Percentiles rank a stretch among this genome's conserved stretches.
Evolutionary conservation across 192 early-diverging fungal genomes (phyloP).

Genomic region (Allomyces javanicus): DNA sequence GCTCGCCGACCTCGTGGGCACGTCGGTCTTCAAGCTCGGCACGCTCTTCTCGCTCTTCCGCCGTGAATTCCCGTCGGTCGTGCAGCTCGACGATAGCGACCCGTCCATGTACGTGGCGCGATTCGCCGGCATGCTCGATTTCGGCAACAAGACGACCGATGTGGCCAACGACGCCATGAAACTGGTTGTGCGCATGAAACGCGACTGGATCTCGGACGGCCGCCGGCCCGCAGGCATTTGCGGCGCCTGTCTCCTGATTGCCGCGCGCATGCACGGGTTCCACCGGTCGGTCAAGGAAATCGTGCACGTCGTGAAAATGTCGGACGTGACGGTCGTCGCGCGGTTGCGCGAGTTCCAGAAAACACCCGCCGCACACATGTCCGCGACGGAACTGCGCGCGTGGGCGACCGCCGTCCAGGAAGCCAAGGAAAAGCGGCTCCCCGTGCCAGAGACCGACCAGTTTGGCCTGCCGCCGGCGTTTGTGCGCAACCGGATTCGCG

Average conservation of each 20-base stretch:
- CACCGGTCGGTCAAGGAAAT: conserved; percentile 63
- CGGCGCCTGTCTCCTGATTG: conserved; percentile 73
- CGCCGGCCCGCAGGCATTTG: conserved; percentile 85
- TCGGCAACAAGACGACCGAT: conserved; percentile 63
- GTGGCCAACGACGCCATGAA: conserved; percentile 63
- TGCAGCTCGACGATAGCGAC: conserved; percentile 52
- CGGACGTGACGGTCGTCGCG: conserved; percentile 60
- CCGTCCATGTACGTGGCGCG: conserved; percentile 81
- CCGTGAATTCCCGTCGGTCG: conserved; percentile 31
- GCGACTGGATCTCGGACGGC: conserved; percentile 83
- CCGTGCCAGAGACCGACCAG: no score
- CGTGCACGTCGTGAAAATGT: conserved; percentile 74
- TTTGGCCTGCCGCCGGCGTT: not conserved
- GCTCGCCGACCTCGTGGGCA: conserved; percentile 67
- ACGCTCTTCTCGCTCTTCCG: conserved; percentile 61
- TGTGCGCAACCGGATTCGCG: not conserved
- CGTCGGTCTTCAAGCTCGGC: conserved; percentile 76
- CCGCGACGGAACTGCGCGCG: not conserved
- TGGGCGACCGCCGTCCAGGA: not conserved
- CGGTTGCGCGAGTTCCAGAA: conserved; percentile 13
- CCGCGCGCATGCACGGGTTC: conserved; percentile 80
- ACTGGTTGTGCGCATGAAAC: conserved; percentile 71
- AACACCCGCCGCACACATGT: not conserved
- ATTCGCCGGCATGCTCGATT: conserved; percentile 73
- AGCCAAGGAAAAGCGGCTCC: not conserved